Base-by-base conservation (phyloP, 2,329 filamentous ascomycete genomes). In the Hymenoscyphus repandus region DNA sequence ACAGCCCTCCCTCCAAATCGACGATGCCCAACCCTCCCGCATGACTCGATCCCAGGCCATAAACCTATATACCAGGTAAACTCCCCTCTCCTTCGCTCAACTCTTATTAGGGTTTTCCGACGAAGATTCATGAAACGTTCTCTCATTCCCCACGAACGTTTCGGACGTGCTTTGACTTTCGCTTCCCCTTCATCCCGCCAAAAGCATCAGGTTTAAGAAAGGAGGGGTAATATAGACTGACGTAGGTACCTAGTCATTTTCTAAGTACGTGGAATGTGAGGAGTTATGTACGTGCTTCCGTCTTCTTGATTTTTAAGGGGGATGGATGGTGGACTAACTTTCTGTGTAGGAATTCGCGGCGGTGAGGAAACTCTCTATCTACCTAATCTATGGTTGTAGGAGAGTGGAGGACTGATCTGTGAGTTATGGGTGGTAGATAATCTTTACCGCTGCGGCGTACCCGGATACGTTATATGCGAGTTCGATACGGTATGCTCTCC, bases 211-310 rank as follows among this genome's bases (percentile, higher is more conserved):
- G 11, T 12, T 41, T 41, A 11, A 22, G 11, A 4, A 22, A 11
- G 17, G 20, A 22, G 13, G 20, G 6, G 10, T 20, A 27, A 20
- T 13, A 44, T 27, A 30, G 13, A 30, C 31, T 32, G 17, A 20
- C n/a, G 17, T 39, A 9, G 27, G 5, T 32, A 20, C 11, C 15
- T 10, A 49, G 47, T 18, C 47, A 49, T 27, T 49, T 49, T 27
- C 17, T 49, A 5, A 34, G 27, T 13, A 76, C 76, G 36, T 80
- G 76, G 77, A 81, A 80, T 62, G 73, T 75, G 5, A 72, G 78
- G 41, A 71, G 73, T 44, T 81, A 61, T 52, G 42, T 50, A 40
- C 34, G 42, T 31, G 4, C 37, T 15, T 22, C 27, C 6, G 5
- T 37, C 10, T 3, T 33, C 15, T 5, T 11, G 13, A 27, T 22